Base-by-base conservation (phyloP, 2,329 filamentous ascomycete species). In the Fusarium sarcochroum region DNA sequence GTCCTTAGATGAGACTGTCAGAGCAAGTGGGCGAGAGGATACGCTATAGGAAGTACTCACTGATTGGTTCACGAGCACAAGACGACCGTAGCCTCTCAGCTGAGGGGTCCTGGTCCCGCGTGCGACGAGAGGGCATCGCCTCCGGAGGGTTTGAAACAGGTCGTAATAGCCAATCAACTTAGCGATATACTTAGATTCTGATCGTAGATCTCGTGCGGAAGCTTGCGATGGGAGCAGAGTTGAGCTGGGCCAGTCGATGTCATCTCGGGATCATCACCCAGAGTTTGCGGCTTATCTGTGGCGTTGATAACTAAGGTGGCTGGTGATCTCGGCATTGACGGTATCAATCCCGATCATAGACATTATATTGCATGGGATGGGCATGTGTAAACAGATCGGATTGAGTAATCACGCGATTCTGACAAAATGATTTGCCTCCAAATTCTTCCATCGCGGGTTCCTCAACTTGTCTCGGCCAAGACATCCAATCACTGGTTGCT, bases 121-220 rank as follows among this genome's bases (percentile, higher is more conserved):
- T 8, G 11, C 25, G 30, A 15, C 30, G 20, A 1, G 15, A 14
- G 7, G 57, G 10, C 57, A 60, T 59, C 5, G 27, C 9, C 2
- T 10, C 8, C 10, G 27, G 27, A 27, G 7, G 11, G 0, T 25
- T 5, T 2, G 4, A 4, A 30, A 5, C 10, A 7, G 10, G 21
- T 2, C 35, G 2, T 13, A 4, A 3, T 14, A 8, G 5, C 13
- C 7, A 38, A 6, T 6, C 3, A 37, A 13, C 1, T 7, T 21
- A 0, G 1, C 1, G 13, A 7, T 6, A 4, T n/a, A 15, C 7
- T 5, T 3, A 6, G 7, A 17, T 27, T 18, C 6, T 11, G 2
- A 54, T n/a, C 23, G 10, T 11, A 4, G 27, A 5, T 30, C 13
- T 13, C 4, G 27, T 11, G 27, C 27, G 27, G 27, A 10, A 30